Conservation (phyloP, 257 asterid species). For the Apocynum venetum region DNA sequence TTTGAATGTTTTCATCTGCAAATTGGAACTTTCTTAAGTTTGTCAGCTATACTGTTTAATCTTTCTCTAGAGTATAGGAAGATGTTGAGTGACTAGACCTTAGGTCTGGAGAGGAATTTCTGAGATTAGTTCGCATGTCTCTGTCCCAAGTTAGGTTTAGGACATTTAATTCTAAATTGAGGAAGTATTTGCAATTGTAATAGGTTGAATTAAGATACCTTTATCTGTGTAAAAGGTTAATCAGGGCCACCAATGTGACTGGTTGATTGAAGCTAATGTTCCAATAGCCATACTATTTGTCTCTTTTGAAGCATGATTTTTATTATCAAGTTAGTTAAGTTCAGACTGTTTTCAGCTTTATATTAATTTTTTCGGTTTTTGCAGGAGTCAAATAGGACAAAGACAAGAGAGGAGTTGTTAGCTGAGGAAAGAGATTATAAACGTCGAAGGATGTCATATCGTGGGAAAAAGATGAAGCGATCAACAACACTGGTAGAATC, state of each 20-base stretch:
- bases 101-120: background rate
- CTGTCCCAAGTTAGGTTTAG: background rate
- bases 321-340: background rate
- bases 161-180: background rate
- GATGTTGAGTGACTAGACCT: background rate
- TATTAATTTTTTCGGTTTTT: slow-evolving; percentile 13
- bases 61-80: background rate
- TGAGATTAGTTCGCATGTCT: background rate
- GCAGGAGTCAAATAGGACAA: slow-evolving; percentile 56
- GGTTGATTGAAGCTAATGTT: background rate
- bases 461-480: slow-evolving; percentile 85
- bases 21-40: background rate
- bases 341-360: background rate
- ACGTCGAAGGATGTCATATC: slow-evolving; percentile 92
- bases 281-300: background rate
- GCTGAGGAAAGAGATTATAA: slow-evolving; percentile 99
- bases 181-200: background rate
- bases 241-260: background rate
- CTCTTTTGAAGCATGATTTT: background rate
- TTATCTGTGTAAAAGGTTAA: background rate
- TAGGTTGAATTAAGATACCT: background rate
- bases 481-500: slow-evolving; percentile 54
- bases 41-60: background rate
- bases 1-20: background rate
- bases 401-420: slow-evolving; percentile 82